Conservation (phyloP, 768 basidiomycete species). For the Steccherinum ochraceum region DNA sequence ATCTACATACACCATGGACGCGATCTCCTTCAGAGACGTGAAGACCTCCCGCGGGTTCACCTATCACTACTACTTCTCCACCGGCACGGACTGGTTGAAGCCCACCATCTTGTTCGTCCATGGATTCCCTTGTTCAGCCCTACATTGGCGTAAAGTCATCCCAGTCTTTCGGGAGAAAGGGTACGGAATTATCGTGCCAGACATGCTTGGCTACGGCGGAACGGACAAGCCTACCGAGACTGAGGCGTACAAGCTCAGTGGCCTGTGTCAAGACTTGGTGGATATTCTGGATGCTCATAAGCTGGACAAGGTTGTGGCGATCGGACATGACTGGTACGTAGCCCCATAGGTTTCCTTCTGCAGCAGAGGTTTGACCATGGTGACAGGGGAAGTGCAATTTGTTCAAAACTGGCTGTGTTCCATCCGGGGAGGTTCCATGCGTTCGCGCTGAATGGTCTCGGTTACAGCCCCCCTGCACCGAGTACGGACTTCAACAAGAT, state of each 20-base stretch:
- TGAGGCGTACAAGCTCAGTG: slow-evolving; percentile 19
- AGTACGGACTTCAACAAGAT: no score
- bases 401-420: no score
- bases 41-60: slow-evolving; percentile 25
- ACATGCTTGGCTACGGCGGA: no score
- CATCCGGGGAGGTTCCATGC: no score
- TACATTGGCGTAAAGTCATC: slow-evolving; percentile 36
- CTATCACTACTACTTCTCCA: slow-evolving; percentile 31
- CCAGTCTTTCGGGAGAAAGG: slow-evolving; percentile 31
- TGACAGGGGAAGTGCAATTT: no score
- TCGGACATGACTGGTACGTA: slow-evolving; percentile 29
- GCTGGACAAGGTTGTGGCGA: no score
- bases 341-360: no score
- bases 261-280: slow-evolving; percentile 24
- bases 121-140: slow-evolving; percentile 36
- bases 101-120: slow-evolving; percentile 38
- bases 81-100: slow-evolving; percentile 18
- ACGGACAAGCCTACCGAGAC: slow-evolving; percentile 34
- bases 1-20: no score
- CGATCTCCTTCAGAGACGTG: slow-evolving; percentile 24
- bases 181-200: slow-evolving; percentile 38
- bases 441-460: no score
- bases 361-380: no score
- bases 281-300: slow-evolving; percentile 26
- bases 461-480: no score